These are phyloP conservation scores for Globisporangium perplexum DNA, from an alignment of 352 stramenopile species.

Conservation along the genomic window DNA sequence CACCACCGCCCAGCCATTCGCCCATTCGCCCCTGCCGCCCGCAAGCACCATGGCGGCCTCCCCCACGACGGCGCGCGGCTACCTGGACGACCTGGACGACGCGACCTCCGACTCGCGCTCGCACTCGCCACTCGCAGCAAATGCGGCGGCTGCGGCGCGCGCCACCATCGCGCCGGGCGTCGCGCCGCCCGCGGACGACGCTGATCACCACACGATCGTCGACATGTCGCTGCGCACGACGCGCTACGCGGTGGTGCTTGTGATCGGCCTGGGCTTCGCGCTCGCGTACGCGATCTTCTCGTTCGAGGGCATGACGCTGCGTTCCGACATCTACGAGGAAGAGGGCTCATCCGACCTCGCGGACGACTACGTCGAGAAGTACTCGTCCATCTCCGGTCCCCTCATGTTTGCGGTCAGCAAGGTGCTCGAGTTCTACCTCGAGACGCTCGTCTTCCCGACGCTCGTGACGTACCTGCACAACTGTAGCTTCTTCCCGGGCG, in stretches of 20 bases:
- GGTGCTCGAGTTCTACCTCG: conserved; percentile 16
- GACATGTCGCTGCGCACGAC: conserved; percentile 18
- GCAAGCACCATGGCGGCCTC: not conserved
- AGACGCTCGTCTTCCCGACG: conserved; percentile 20
- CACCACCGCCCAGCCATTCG: not conserved
- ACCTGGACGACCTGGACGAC: not conserved
- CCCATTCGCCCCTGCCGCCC: not conserved
- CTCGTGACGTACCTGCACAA: conserved; percentile 19
- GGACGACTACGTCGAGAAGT: conserved; percentile 10
- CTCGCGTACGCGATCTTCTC: conserved; percentile 14
- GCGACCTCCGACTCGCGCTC: not conserved
- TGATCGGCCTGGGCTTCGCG: conserved; percentile 12
- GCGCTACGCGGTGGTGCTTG: conserved; percentile 15
- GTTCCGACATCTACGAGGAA: conserved; percentile 5
- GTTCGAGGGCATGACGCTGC: conserved; percentile 12
- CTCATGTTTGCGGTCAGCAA: conserved; percentile 16
- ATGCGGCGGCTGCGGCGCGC: not conserved
- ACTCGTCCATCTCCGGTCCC: conserved; percentile 13
- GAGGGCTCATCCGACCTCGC: conserved; percentile 11
- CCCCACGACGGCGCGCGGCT: not conserved
- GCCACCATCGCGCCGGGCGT: not conserved
- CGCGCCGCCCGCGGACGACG: conserved; percentile 1
- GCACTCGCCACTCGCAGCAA: not conserved
- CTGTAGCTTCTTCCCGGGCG: conserved; percentile 19
- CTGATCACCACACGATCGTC: conserved; percentile 18